phyloP scores from a whole-genome alignment of 768 basidiomycete species.

The Trichaptum fuscoviolaceum region DNA sequence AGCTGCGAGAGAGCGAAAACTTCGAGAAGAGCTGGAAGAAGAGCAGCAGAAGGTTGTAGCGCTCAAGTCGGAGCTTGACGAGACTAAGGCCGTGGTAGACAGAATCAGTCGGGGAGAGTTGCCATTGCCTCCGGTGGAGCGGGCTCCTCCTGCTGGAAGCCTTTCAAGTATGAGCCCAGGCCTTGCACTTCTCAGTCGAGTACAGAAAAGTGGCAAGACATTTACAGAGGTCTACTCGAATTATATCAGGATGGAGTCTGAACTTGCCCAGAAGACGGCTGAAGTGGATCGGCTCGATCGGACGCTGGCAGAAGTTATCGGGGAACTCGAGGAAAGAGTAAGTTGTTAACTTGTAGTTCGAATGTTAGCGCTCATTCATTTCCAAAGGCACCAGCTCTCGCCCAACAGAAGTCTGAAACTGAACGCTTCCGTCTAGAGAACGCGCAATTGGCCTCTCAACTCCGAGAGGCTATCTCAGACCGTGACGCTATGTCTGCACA shows the following conservation, averaged over 20 bases:
- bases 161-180: slow-evolving; percentile 80
- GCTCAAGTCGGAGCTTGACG: slow-evolving; percentile 63
- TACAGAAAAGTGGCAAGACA: slow-evolving; percentile 79
- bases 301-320: slow-evolving; percentile 71
- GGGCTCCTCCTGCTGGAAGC: slow-evolving; percentile 42
- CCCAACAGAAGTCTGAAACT: slow-evolving; percentile 87
- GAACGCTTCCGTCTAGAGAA: slow-evolving; percentile 79
- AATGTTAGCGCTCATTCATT: slow-evolving; percentile 4
- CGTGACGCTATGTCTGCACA: slow-evolving; percentile 59
- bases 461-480: slow-evolving; percentile 67
- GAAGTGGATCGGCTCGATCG: slow-evolving; percentile 86
- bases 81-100: background rate
- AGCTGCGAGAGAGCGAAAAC: slow-evolving; percentile 56
- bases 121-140: slow-evolving; percentile 37
- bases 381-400: slow-evolving; percentile 77
- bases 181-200: slow-evolving; percentile 76
- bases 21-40: slow-evolving; percentile 71
- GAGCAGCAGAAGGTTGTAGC: slow-evolving; percentile 69
- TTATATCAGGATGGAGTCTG: slow-evolving; percentile 81
- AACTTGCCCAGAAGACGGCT: slow-evolving; percentile 66
- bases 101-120: slow-evolving; percentile 70
- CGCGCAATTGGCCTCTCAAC: slow-evolving; percentile 72
- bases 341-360: slow-evolving; percentile 19
- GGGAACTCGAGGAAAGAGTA: slow-evolving; percentile 89
- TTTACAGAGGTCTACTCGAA: slow-evolving; percentile 95